Evolutionary conservation across 208 protist species (phyloP), one percentile per base, ranked within the genome.

Genomic region (Leishmania braziliensis): DNA sequence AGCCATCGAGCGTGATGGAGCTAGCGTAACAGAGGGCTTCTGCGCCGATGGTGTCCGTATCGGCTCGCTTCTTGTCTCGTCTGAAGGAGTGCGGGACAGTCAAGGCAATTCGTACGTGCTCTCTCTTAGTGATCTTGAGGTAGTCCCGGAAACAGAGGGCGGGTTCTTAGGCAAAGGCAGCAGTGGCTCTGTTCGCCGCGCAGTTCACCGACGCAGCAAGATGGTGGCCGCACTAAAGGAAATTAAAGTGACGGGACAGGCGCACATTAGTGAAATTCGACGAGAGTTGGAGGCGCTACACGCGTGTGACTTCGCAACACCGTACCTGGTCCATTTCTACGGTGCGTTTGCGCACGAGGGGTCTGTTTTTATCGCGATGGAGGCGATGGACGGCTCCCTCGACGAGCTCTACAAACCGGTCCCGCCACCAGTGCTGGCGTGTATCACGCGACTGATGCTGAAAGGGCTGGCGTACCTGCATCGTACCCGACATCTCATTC

Each of bases 371-470:
- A 98, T 98, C 75, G 96, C 93, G 33, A 95, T 98, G 87, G 94
- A 98, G 85, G 96, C 91, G 77, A 87, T 98, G 82, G 96, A 97
- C 87, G 94, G 96, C 4, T 97, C 95, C n/a, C 86, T 98, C 33
- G 90, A 90, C 65, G 85, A 88, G 78, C 80, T 97, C 4, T 70
- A 53, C 46, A 90, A 88, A 66, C 91, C 91, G 0, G 79, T 96
- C 54, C 92, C 93, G 26, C 73, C 82, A 6, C 63, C 75, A 1
- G 90, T 94, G 16, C 81, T 98, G 48, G 90, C 86, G 20, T 88
- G 83, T 76, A 86, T 98, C 29, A 91, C 93, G 36, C 92, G 91
- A 5, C 91, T 89, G 73, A 92, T 99, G 78, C 85, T 98, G 66
- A 82, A 86, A 43, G 95, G 97, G 0, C 86, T 99, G 18, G 79